A percentile compares a stretch with the other conserved stretches of the same genome.
These are phyloP conservation scores for Isoetes engelmannii DNA, from an alignment of 83 land plant genomes.

Conservation along the genomic window DNA sequence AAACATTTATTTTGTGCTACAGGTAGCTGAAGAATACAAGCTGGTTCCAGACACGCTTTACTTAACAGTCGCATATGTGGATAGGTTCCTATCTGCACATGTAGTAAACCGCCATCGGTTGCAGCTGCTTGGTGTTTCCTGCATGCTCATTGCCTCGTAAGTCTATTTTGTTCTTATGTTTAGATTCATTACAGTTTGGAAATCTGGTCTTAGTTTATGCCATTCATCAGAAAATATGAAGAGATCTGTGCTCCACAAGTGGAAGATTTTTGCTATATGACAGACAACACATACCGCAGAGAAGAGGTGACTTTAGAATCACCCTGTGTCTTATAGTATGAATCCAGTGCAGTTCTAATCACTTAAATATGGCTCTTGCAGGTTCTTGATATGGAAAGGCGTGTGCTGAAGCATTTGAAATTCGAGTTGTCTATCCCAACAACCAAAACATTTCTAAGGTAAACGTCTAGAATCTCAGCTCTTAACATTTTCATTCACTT, in stretches of 20 bases:
- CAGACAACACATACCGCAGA: constrained; percentile 48
- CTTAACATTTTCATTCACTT: too few relatives aligned
- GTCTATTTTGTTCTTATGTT: background rate
- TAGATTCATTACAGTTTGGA: background rate
- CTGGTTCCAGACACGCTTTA: background rate
- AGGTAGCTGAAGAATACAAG: constrained; percentile 4
- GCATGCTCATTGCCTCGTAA: constrained; percentile 1
- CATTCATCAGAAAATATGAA: constrained; percentile 46
- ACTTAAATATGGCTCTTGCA: constrained; percentile 14
- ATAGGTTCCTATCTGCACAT: too few relatives aligned
- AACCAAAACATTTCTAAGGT: constrained; percentile 76
- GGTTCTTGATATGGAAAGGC: constrained; percentile 90
- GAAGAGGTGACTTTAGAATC: constrained; percentile 35
- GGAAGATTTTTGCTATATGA: constrained; percentile 52
- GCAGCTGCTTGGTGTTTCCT: background rate
- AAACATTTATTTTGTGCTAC: background rate
- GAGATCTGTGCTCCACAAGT: constrained; percentile 53
- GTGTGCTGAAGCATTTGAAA: constrained; percentile 63
- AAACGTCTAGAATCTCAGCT: background rate
- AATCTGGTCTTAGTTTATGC: background rate
- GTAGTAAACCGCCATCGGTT: too few relatives aligned
- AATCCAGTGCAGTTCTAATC: too few relatives aligned
- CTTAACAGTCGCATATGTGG: background rate
- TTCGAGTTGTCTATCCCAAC: constrained; percentile 91
- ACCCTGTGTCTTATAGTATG: too few relatives aligned